Evolutionary conservation across 148 eudicot genomes (phyloP), one percentile per base, ranked within the genome.

Genomic region (Limonium bicolor): DNA sequence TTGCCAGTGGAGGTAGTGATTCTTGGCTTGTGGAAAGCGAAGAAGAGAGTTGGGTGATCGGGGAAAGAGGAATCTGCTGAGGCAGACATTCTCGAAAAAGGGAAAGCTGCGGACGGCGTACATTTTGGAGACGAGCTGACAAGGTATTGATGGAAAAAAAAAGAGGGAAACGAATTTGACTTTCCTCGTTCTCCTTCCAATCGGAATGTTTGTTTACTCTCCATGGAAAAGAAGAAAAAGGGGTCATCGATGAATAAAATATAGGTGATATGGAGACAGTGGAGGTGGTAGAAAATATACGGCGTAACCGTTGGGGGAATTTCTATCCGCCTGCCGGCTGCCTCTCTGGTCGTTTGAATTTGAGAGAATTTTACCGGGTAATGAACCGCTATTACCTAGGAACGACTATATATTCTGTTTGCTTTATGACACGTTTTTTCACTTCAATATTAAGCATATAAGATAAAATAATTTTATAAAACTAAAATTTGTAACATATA

Each of bases 11-110:
- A 28, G 44, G 16, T 41, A 53, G 74, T 77, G 79, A 82, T 82
- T 78, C 96, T 82, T 86, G 66, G 79, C 87, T 78, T 78, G 72
- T 43, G 70, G 69, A 77, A 75, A 77, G 67, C 60, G 56, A 63
- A 54, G 61, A 72, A 80, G 52, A 56, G 56, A 70, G 46, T 50
- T 50, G 41, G 31, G 46, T 40, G 25, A 40, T 21, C n/a, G n/a
- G 20, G n/a, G 59, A 39, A 7, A 17, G 15, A 41, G 24, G 84
- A 81, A 77, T 77, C 80, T 77, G 73, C 40, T 59, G 71, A 71
- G 44, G 43, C 50, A 46, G 56, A 63, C 41, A 64, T 56, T 42
- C 55, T 27, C 48, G 19, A 28, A 7, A 40, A 14, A 51, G 44
- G 65, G 54, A n/a, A 15, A 33, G n/a, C 56, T 53, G 66, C 50